These are phyloP conservation scores for Orbilia oligospora DNA, from an alignment of 2,329 filamentous ascomycete genomes.

Conservation along the genomic window DNA sequence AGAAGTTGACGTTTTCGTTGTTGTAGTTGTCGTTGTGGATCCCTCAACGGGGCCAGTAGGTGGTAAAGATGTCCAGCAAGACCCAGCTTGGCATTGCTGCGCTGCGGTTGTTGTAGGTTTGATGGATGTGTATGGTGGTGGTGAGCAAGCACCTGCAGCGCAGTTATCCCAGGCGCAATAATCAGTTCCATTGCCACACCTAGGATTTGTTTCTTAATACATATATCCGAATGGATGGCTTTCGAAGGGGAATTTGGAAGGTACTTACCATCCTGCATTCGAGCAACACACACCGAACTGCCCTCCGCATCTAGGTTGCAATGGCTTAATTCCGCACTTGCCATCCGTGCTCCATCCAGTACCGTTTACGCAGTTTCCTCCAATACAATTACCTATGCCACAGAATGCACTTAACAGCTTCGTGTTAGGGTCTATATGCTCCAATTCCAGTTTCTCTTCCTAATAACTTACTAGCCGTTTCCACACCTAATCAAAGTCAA, in stretches of 20 bases:
- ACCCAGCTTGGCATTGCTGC: conserved; percentile 12
- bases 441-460: neutral
- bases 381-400: conserved; percentile 39
- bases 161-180: conserved; percentile 26
- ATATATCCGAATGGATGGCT: neutral
- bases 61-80: conserved; percentile 42
- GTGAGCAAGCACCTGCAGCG: conserved; percentile 31
- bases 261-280: conserved; percentile 32
- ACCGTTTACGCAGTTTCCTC: conserved; percentile 36
- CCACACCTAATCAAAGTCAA: conserved; percentile 27
- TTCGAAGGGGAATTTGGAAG: neutral
- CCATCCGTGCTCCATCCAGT: conserved; percentile 42
- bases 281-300: conserved; percentile 45
- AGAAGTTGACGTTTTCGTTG: neutral
- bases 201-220: neutral
- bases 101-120: conserved; percentile 11
- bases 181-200: conserved; percentile 33
- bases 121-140: conserved; percentile 1
- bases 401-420: conserved; percentile 19
- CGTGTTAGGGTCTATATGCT: neutral
- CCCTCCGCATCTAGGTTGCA: conserved; percentile 36
- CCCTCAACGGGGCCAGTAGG: conserved; percentile 34
- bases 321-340: conserved; percentile 20
- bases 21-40: neutral
- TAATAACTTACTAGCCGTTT: conserved; percentile 38